Conservation (phyloP, 116 monocot species). For the Dioscorea cayenensis region DNA sequence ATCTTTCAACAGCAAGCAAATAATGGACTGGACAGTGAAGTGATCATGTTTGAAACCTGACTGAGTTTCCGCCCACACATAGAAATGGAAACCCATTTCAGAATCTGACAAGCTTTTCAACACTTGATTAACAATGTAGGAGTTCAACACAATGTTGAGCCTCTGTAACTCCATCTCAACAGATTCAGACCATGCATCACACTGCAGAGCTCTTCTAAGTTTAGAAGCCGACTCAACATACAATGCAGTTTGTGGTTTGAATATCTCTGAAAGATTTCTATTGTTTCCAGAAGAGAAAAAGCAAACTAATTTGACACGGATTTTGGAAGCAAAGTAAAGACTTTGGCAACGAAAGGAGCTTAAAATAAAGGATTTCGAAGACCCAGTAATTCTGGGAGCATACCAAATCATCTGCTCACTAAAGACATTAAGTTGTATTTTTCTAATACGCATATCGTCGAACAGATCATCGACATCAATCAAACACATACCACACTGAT, state of each 20-base stretch:
- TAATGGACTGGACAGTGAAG: slow-evolving; percentile 48
- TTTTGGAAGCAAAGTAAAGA: slow-evolving; percentile 10
- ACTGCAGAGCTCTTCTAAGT: slow-evolving; percentile 19
- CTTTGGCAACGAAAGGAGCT: slow-evolving; percentile 1
- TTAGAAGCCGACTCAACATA: slow-evolving; percentile 18
- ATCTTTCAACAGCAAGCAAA: slow-evolving; percentile 48
- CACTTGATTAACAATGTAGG: slow-evolving; percentile 56
- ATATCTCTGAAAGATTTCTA: slow-evolving; percentile 21
- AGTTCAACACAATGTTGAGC: slow-evolving; percentile 32
- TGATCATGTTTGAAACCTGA: slow-evolving; percentile 57
- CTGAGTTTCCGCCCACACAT: slow-evolving; percentile 59
- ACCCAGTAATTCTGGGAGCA: slow-evolving; percentile 4
- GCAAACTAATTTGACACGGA: slow-evolving; percentile 11
- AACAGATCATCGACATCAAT: slow-evolving; percentile 15
- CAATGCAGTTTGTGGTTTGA: slow-evolving; percentile 10
- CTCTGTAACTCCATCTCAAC: slow-evolving; percentile 35
- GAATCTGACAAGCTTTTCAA: slow-evolving; percentile 50
- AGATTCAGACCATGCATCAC: slow-evolving; percentile 36
- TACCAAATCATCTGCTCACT: slow-evolving; percentile 32
- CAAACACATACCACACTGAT: background rate
- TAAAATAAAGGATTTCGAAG: slow-evolving; percentile 8
- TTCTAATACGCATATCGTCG: slow-evolving; percentile 29
- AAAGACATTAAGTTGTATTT: slow-evolving; percentile 26
- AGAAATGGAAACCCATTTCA: slow-evolving; percentile 51
- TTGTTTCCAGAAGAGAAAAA: background rate